phyloP scores from a whole-genome alignment of 2,329 filamentous ascomycete species.

The Arthrobotrys sinensis region DNA sequence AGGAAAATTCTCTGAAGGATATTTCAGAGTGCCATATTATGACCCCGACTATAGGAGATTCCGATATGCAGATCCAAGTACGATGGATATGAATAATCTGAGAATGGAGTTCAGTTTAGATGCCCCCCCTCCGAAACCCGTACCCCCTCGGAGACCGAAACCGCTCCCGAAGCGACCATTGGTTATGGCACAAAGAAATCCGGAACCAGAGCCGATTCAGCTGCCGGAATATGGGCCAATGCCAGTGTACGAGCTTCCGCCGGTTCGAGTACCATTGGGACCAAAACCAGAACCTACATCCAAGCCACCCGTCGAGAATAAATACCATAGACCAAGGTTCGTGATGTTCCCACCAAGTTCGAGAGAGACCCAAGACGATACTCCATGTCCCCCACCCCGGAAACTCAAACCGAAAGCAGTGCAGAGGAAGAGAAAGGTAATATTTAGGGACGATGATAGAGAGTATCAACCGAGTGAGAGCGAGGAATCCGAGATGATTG shows the following conservation, averaged over 20 bases:
- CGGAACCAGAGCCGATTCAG: conserved; percentile 8
- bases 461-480: conserved; percentile 27
- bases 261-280: conserved; percentile 10
- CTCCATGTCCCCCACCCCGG: conserved; percentile 41
- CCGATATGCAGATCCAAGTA: conserved; percentile 34
- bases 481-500: conserved; percentile 9
- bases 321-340: conserved; percentile 35
- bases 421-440: conserved; percentile 13
- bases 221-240: conserved; percentile 17
- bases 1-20: conserved; percentile 33
- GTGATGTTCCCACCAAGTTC: conserved; percentile 23
- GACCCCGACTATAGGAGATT: conserved; percentile 23
- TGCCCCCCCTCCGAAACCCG: conserved; percentile 37
- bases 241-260: conserved; percentile 1
- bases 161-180: conserved; percentile 27
- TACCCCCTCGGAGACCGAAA: conserved; percentile 14
- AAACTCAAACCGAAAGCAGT: conserved; percentile 16
- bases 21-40: conserved; percentile 43
- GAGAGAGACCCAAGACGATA: conserved; percentile 9
- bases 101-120: conserved; percentile 38
- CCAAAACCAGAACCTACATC: neutral
- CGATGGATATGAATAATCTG: conserved; percentile 35
- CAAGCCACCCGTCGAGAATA: neutral
- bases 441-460: conserved; percentile 20
- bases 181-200: conserved; percentile 39